Conservation (phyloP, 2,329 filamentous ascomycete species). For the Aspergillus sojae region DNA sequence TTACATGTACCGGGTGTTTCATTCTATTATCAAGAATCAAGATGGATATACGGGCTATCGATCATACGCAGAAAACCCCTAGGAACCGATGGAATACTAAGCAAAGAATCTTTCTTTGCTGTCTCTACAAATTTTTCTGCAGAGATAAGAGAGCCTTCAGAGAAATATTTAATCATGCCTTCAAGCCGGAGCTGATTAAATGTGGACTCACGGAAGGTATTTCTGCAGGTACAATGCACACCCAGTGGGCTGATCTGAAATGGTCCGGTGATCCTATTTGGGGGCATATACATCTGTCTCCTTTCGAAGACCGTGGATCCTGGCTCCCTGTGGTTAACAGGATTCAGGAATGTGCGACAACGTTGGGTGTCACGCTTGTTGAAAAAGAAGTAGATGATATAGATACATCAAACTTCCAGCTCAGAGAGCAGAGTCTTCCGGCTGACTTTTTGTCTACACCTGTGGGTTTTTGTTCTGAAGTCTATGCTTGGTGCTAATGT, state of each 20-base stretch:
- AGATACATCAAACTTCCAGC: constrained; percentile 10
- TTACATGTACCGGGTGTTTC: too few relatives aligned
- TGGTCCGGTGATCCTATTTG: constrained; percentile 22
- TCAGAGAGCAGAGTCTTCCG: background rate
- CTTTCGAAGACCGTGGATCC: constrained; percentile 17
- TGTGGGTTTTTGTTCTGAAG: background rate
- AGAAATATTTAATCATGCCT: constrained; percentile 31
- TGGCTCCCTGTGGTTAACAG: constrained; percentile 18
- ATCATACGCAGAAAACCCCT: background rate
- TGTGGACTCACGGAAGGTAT: constrained; percentile 22
- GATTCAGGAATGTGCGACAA: constrained; percentile 18
- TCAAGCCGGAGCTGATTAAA: constrained; percentile 21
- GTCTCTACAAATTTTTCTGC: constrained; percentile 28
- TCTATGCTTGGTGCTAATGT: background rate
- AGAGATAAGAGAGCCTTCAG: constrained; percentile 10
- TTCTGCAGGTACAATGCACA: constrained; percentile 11
- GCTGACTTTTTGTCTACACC: background rate
- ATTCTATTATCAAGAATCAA: background rate
- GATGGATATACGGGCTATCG: constrained; percentile 7
- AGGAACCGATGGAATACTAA: constrained; percentile 23
- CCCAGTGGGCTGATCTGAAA: constrained; percentile 29
- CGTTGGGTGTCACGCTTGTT: constrained; percentile 5
- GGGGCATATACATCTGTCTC: constrained; percentile 25
- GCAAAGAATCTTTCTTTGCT: constrained; percentile 27
- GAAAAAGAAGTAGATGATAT: constrained; percentile 18